phyloP scores from a whole-genome alignment of 2,329 filamentous ascomycete genomes.

The Lasiodiplodia citricola region DNA sequence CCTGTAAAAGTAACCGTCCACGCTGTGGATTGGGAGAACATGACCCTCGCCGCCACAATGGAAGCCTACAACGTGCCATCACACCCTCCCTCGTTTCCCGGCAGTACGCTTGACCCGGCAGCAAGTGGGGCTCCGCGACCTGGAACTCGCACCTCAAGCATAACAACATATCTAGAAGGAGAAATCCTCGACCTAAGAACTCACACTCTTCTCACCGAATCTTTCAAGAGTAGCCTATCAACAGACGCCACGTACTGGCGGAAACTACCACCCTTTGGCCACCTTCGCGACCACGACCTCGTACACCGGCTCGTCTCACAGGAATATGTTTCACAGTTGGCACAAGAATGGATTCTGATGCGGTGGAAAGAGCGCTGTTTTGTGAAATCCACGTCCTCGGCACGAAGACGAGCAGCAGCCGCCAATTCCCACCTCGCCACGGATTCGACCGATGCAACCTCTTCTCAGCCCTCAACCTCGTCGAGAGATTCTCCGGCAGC shows the following conservation, averaged over 20 bases:
- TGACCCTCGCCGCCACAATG: slow-evolving; percentile 72
- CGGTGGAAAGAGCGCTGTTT: slow-evolving; percentile 62
- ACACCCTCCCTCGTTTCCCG: slow-evolving; percentile 40
- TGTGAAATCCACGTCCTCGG: slow-evolving; percentile 40
- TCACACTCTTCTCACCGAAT: slow-evolving; percentile 58
- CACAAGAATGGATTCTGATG: slow-evolving; percentile 60
- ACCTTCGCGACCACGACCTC: slow-evolving; percentile 46
- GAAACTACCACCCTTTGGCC: slow-evolving; percentile 52
- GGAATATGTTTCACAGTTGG: slow-evolving; percentile 45
- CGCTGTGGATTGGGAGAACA: slow-evolving; percentile 62
- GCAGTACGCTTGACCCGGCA: slow-evolving; percentile 27
- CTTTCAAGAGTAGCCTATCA: slow-evolving; percentile 51
- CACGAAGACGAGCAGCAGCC: slow-evolving; percentile 7
- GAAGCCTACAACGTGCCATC: slow-evolving; percentile 71
- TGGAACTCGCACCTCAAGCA: slow-evolving; percentile 49
- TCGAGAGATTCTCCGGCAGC: background rate
- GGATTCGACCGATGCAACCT: background rate
- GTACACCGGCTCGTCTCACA: slow-evolving; percentile 51
- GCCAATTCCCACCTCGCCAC: background rate
- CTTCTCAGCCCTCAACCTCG: background rate
- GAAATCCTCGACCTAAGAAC: slow-evolving; percentile 68
- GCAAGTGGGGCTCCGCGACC: slow-evolving; percentile 19
- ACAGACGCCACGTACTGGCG: slow-evolving; percentile 57
- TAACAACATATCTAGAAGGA: slow-evolving; percentile 70
- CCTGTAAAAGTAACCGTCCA: slow-evolving; percentile 71